Conservation (phyloP, 345 rosid genomes). For the Clarkia xantiana region DNA sequence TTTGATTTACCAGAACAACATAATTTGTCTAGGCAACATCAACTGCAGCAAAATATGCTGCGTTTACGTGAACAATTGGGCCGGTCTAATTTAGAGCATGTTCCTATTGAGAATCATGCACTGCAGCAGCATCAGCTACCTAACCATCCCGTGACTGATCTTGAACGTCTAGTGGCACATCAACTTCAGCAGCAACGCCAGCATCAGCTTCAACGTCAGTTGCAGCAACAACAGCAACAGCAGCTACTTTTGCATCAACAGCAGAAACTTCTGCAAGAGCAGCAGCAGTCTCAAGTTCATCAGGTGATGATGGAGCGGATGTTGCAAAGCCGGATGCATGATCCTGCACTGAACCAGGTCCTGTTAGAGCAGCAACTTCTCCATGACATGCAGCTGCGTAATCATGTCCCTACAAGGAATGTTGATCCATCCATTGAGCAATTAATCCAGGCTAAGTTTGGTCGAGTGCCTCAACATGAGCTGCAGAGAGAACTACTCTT, state of each 20-base stretch:
- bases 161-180: constrained; percentile 31
- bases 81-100: constrained; percentile 31
- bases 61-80: constrained; percentile 22
- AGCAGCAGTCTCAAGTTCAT: constrained; percentile 45
- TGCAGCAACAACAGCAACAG: constrained; percentile 31
- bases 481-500: constrained; percentile 48
- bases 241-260: constrained; percentile 35
- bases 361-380: constrained; percentile 35
- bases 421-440: constrained; percentile 36
- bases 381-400: constrained; percentile 39
- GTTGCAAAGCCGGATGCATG: constrained; percentile 39
- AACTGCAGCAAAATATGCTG: constrained; percentile 26
- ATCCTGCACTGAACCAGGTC: constrained; percentile 37
- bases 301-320: constrained; percentile 55
- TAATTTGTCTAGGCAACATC: constrained; percentile 30
- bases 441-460: constrained; percentile 32
- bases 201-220: constrained; percentile 7
- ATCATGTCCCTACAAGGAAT: constrained; percentile 36
- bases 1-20: constrained; percentile 32
- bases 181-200: constrained; percentile 13
- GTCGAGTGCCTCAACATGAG: constrained; percentile 36
- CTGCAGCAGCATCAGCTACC: constrained; percentile 30
- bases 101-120: constrained; percentile 26
- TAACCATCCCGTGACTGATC: constrained; percentile 24
- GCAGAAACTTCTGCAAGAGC: constrained; percentile 48